phyloP scores from a whole-genome alignment of 257 asterid genomes.

The Nicotiana noctiflora region DNA sequence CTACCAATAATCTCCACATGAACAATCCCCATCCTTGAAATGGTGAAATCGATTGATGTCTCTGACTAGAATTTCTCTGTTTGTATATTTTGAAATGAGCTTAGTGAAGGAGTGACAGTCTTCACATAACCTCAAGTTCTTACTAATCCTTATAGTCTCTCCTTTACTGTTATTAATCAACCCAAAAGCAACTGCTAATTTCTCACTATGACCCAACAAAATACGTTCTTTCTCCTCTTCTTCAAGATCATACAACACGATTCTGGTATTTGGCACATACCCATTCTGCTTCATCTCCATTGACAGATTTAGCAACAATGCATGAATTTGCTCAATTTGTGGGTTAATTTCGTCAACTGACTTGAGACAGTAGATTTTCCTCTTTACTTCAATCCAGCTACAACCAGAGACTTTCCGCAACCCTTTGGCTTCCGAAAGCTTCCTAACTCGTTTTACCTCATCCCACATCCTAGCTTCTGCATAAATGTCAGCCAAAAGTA shows the following conservation, averaged over 20 bases:
- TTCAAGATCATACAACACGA: conserved; percentile 65
- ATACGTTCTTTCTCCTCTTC: conserved; percentile 59
- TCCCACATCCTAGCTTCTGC: conserved; percentile 87
- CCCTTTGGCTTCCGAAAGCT: conserved; percentile 59
- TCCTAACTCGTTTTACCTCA: conserved; percentile 62
- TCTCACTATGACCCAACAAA: conserved; percentile 82
- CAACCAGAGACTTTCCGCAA: conserved; percentile 78
- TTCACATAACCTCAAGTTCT: conserved; percentile 82
- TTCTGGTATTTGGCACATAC: conserved; percentile 65
- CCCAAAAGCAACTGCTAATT: conserved; percentile 83
- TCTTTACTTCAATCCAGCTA: conserved; percentile 73
- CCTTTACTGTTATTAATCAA: conserved; percentile 65
- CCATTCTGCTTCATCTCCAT: conserved; percentile 74
- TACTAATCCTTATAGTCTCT: conserved; percentile 69
- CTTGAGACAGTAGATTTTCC: conserved; percentile 40
- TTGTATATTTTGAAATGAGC: conserved; percentile 52
- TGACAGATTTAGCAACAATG: conserved; percentile 47
- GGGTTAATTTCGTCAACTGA: conserved; percentile 76
- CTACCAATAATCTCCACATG: conserved; percentile 84
- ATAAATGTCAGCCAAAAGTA: conserved; percentile 75
- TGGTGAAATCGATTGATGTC: conserved; percentile 74
- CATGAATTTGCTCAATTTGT: conserved; percentile 66
- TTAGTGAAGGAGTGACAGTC: conserved; percentile 84
- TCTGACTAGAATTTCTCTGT: conserved; percentile 63
- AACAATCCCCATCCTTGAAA: conserved; percentile 72